Conservation (phyloP, 768 basidiomycete genomes). For the Tephrocybe sp. region DNA sequence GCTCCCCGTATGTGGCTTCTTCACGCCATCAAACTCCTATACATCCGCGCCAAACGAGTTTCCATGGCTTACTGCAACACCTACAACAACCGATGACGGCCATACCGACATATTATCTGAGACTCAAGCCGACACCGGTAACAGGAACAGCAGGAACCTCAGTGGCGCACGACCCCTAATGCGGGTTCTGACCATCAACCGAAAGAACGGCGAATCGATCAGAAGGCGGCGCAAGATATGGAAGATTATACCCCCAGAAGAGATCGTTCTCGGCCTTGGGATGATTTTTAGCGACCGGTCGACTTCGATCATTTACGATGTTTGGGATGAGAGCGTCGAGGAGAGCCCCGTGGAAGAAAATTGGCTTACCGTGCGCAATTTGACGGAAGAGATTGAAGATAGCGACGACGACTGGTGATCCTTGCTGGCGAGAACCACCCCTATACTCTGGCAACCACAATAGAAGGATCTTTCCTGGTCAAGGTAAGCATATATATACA, state of each 20-base stretch:
- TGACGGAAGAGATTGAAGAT: background rate
- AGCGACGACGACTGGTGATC: background rate
- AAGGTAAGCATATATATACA: no score
- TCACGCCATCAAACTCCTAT: background rate
- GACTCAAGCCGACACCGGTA: no score
- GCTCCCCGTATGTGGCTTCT: background rate
- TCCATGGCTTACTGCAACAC: background rate
- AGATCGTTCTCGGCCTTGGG: background rate
- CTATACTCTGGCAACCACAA: no score
- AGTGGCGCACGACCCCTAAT: background rate
- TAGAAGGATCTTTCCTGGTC: no score
- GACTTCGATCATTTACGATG: background rate
- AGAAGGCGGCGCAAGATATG: background rate
- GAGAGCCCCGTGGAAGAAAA: background rate
- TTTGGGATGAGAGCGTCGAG: background rate
- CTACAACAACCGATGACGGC: no score
- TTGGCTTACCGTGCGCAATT: background rate
- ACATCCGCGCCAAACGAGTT: background rate
- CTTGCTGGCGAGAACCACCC: background rate
- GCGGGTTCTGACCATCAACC: background rate
- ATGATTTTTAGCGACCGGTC: background rate
- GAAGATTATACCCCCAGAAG: background rate
- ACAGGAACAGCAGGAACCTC: background rate
- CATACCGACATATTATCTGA: no score
- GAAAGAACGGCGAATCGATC: background rate